Evolutionary conservation across 257 asterid genomes (phyloP).

Genomic region (Solanum ossicruentum): DNA sequence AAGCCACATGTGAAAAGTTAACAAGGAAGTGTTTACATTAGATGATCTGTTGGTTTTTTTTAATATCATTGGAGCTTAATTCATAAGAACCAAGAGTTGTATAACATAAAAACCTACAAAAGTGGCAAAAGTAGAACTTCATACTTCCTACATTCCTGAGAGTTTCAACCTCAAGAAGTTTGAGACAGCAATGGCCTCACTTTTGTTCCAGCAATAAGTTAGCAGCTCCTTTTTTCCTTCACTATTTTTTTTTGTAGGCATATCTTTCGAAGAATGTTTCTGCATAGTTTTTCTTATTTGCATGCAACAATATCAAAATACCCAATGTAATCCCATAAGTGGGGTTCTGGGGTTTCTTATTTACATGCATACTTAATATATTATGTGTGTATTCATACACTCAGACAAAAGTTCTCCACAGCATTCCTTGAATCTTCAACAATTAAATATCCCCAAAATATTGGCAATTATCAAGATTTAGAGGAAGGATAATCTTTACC

Average conservation of each 20-base stretch:
- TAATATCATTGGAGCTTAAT: background rate
- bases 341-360: background rate
- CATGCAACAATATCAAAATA: background rate
- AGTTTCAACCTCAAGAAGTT: background rate
- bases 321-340: background rate
- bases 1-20: background rate
- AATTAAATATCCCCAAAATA: background rate
- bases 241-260: background rate
- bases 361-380: background rate
- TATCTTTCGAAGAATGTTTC: background rate
- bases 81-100: background rate
- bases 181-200: background rate
- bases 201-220: background rate
- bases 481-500: slow-evolving; percentile 18
- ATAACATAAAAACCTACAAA: background rate
- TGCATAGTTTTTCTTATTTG: background rate
- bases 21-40: background rate
- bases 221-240: background rate
- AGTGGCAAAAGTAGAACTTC: background rate
- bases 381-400: background rate
- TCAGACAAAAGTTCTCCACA: background rate
- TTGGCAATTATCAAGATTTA: background rate
- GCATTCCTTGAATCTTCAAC: background rate
- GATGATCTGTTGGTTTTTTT: background rate
- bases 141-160: background rate